These are phyloP conservation scores for Centella asiatica DNA, from an alignment of 129 eudicot genomes.

Conservation along the genomic window DNA sequence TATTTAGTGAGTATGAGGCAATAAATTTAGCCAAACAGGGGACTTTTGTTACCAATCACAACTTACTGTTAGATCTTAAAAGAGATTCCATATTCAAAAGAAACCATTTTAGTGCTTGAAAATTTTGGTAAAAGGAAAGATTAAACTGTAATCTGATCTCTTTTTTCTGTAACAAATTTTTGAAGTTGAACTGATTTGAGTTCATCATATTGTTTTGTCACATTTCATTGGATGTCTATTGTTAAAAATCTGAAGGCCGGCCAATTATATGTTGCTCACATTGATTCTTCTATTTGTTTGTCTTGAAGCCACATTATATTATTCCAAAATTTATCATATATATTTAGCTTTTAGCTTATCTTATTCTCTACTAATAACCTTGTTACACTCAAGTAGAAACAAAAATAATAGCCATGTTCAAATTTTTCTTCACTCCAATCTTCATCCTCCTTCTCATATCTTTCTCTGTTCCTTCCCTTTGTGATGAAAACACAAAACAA, in stretches of 20 bases:
- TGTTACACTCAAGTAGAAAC: neutral
- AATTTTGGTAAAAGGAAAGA: too few relatives aligned
- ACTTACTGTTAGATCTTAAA: too few relatives aligned
- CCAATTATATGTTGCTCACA: slow-evolving; percentile 16
- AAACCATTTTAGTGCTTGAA: too few relatives aligned
- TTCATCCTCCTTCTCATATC: neutral
- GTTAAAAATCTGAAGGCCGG: slow-evolving; percentile 28
- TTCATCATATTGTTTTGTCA: neutral
- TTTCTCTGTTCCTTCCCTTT: neutral
- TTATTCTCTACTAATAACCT: neutral
- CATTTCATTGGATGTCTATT: neutral
- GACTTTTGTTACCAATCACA: too few relatives aligned
- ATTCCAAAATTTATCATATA: slow-evolving; percentile 3
- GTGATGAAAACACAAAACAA: slow-evolving; percentile 8
- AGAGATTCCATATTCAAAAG: too few relatives aligned
- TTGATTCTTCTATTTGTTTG: slow-evolving; percentile 24
- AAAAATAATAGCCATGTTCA: slow-evolving; percentile 15
- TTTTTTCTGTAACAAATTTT: too few relatives aligned
- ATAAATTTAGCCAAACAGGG: too few relatives aligned
- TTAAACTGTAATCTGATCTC: too few relatives aligned
- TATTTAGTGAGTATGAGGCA: too few relatives aligned
- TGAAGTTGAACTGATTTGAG: neutral
- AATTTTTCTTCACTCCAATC: neutral
- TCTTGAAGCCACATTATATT: slow-evolving; percentile 19
- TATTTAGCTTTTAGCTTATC: neutral